Evolutionary conservation across 2,329 filamentous ascomycete genomes (phyloP).

Genomic region (Trichophyton mentagrophytes): DNA sequence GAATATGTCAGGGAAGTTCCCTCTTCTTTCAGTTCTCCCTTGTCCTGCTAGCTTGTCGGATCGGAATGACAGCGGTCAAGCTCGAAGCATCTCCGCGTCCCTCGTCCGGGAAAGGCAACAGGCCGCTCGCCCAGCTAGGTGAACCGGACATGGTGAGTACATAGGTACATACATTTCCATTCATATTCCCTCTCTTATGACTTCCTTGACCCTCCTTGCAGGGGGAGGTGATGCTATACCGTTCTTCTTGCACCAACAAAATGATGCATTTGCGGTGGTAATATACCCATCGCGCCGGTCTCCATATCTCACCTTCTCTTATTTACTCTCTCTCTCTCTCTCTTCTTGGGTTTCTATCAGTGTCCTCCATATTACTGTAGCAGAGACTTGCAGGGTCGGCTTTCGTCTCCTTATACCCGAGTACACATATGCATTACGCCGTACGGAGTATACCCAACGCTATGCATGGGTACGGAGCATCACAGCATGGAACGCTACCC

Average conservation of each 20-base stretch:
- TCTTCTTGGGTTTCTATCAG: slow-evolving; percentile 19
- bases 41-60: slow-evolving; percentile 20
- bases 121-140: slow-evolving; percentile 22
- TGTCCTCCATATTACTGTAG: slow-evolving; percentile 18
- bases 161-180: slow-evolving; percentile 15
- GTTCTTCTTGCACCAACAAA: slow-evolving; percentile 29
- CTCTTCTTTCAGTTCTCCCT: slow-evolving; percentile 1
- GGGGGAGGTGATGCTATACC: slow-evolving; percentile 22
- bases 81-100: slow-evolving; percentile 25
- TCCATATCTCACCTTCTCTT: neutral
- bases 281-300: slow-evolving; percentile 13
- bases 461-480: slow-evolving; percentile 22
- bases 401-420: slow-evolving; percentile 12
- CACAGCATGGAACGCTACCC: slow-evolving; percentile 26
- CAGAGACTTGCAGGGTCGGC: slow-evolving; percentile 19
- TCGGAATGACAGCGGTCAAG: slow-evolving; percentile 14
- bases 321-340: slow-evolving; percentile 17
- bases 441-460: slow-evolving; percentile 23
- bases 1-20: slow-evolving; percentile 16
- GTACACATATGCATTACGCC: slow-evolving; percentile 15
- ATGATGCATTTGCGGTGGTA: slow-evolving; percentile 23
- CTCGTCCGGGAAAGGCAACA: slow-evolving; percentile 23
- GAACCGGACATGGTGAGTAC: slow-evolving; percentile 26
- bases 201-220: slow-evolving; percentile 12
- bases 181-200: neutral